phyloP scores from a whole-genome alignment of 1,284 basidiomycete genomes.

The Paramarasmius palmivorus region DNA sequence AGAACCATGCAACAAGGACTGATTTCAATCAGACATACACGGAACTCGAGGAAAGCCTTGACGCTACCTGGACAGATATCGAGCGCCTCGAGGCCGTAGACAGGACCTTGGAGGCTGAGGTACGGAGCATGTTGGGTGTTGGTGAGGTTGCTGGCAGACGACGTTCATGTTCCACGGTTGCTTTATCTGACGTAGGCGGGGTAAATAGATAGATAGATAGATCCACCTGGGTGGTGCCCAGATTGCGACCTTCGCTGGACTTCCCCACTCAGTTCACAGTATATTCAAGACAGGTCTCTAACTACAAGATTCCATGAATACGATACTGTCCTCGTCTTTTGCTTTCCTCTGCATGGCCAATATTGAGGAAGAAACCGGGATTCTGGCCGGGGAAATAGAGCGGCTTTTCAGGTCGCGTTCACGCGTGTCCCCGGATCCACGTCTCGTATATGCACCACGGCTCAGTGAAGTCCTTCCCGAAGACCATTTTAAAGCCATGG shows the following conservation, averaged over 20 bases:
- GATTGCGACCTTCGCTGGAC: too few relatives aligned
- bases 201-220: background rate
- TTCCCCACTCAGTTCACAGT: too few relatives aligned
- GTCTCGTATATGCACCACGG: constrained; percentile 50
- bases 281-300: too few relatives aligned
- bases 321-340: too few relatives aligned
- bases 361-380: too few relatives aligned
- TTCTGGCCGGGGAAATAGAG: background rate
- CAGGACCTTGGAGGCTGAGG: constrained; percentile 23
- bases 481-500: constrained; percentile 31
- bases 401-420: background rate
- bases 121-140: constrained; percentile 22
- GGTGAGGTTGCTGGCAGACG: background rate
- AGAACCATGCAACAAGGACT: constrained; percentile 73
- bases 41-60: constrained; percentile 7
- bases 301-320: too few relatives aligned
- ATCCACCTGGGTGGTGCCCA: too few relatives aligned
- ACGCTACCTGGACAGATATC: constrained; percentile 64
- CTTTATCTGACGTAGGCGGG: constrained; percentile 6
- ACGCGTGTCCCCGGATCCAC: constrained; percentile 36
- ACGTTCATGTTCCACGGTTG: background rate
- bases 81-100: constrained; percentile 36
- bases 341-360: too few relatives aligned
- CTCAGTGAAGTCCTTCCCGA: constrained; percentile 28
- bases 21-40: constrained; percentile 15